A percentile compares a stretch with the other conserved stretches of the same genome.
Evolutionary conservation across 345 rosid species (phyloP).

Genomic region (Balakata baccata): DNA sequence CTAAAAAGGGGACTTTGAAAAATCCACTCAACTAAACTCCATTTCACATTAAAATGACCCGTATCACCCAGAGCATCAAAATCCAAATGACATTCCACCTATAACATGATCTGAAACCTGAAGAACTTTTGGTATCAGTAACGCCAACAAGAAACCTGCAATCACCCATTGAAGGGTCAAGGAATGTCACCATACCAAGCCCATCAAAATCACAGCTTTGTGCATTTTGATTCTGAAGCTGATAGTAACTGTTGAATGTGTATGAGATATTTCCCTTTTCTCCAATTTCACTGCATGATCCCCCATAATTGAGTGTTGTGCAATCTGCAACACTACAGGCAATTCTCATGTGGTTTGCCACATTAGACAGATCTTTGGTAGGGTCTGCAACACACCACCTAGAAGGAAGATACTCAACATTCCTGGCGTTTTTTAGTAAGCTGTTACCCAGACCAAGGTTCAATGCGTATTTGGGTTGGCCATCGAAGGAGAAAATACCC

Average conservation of each 20-base stretch:
- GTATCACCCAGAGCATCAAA: conserved; percentile 36
- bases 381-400: conserved; percentile 97
- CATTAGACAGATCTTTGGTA: conserved; percentile 53
- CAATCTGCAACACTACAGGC: conserved; percentile 89
- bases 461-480: conserved; percentile 85
- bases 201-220: conserved; percentile 88
- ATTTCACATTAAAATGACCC: conserved; percentile 37
- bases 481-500: conserved; percentile 97
- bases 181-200: conserved; percentile 80
- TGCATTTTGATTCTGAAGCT: conserved; percentile 71
- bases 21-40: conserved; percentile 29
- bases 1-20: conserved; percentile 34
- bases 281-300: conserved; percentile 82
- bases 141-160: conserved; percentile 94
- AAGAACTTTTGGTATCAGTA: conserved; percentile 42
- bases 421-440: conserved; percentile 59
- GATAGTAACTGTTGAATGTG: conserved; percentile 95
- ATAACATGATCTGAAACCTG: conserved; percentile 28
- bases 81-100: conserved; percentile 35
- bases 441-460: conserved; percentile 73
- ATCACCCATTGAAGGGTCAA: conserved; percentile 81
- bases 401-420: conserved; percentile 76
- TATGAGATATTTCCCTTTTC: conserved; percentile 82
- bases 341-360: conserved; percentile 63
- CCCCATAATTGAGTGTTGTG: conserved; percentile 80